These are phyloP conservation scores for Phaeophleospora eucalypticola DNA, from an alignment of 2,329 filamentous ascomycete species.

Conservation along the genomic window DNA sequence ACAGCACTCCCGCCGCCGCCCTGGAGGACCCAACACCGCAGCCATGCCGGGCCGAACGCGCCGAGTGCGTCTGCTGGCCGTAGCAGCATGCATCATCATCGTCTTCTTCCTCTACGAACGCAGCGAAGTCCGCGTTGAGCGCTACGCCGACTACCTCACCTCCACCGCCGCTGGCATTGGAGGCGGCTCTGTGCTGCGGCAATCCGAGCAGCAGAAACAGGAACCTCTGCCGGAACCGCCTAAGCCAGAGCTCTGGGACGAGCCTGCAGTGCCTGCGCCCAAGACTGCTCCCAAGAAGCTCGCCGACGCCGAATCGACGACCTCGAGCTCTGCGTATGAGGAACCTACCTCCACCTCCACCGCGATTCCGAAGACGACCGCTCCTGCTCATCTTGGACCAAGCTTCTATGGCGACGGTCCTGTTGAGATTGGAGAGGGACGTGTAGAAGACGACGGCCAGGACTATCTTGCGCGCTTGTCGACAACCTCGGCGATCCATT, in stretches of 20 bases:
- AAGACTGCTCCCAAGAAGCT: conserved; percentile 2
- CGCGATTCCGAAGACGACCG: conserved; percentile 1
- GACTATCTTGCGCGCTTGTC: conserved; percentile 2
- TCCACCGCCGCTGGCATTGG: conserved; percentile 11
- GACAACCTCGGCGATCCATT: conserved; percentile 48
- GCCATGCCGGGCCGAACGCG: conserved; percentile 24
- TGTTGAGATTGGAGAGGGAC: conserved; percentile 7
- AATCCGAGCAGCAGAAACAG: conserved; percentile 10
- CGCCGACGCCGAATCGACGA: conserved; percentile 4
- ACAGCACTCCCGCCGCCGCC: not conserved
- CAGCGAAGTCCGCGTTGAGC: conserved; percentile 10
- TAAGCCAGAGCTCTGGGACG: conserved; percentile 1
- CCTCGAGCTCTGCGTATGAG: not conserved
- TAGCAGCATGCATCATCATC: conserved; percentile 23
- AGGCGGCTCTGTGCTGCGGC: conserved; percentile 20
- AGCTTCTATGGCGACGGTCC: conserved; percentile 3
- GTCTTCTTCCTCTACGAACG: conserved; percentile 26
- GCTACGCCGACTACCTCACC: conserved; percentile 13
- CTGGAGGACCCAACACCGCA: not conserved
- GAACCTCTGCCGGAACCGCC: conserved; percentile 5
- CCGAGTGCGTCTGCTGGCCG: conserved; percentile 23
- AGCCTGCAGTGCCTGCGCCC: conserved; percentile 1
- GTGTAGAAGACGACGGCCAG: conserved; percentile 5
- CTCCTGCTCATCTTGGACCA: not conserved
- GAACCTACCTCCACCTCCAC: conserved; percentile 2